phyloP scores from a whole-genome alignment of 257 asterid genomes.

The Misopates orontium region DNA sequence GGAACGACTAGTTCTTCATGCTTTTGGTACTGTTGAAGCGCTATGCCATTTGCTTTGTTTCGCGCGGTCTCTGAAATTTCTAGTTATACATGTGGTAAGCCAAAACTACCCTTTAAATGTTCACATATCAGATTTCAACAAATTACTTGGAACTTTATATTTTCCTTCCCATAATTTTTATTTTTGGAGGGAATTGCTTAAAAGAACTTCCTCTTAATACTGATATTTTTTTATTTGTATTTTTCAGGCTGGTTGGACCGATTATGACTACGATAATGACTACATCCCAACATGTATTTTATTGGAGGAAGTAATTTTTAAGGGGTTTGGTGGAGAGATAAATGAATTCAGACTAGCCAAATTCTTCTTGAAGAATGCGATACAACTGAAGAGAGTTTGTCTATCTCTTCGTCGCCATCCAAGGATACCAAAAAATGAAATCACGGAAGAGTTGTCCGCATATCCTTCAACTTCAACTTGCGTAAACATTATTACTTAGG shows the following conservation, averaged over 20 bases:
- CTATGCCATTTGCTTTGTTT: not conserved
- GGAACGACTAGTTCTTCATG: slow-evolving; percentile 1
- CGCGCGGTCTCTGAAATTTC: not conserved
- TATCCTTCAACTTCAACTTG: no score
- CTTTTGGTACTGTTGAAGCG: not conserved
- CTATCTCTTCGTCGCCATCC: no score
- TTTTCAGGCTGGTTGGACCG: not conserved
- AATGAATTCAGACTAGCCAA: not conserved
- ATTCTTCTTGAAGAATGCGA: not conserved
- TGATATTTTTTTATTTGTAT: no score
- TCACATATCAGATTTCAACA: no score
- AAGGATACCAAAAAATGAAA: no score
- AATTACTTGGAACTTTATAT: no score
- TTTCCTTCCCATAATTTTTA: no score
- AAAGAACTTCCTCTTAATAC: no score
- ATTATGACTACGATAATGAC: not conserved
- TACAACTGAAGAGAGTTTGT: not conserved
- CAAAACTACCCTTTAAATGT: no score
- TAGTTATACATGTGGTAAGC: not conserved
- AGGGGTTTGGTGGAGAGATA: not conserved
- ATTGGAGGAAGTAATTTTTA: slow-evolving; percentile 3
- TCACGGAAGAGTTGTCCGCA: no score
- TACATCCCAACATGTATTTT: not conserved
- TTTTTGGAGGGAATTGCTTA: no score
- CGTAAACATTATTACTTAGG: no score